These are phyloP conservation scores for Epichloe sylvatica DNA, from an alignment of 2,329 filamentous ascomycete species.

Conservation along the genomic window DNA sequence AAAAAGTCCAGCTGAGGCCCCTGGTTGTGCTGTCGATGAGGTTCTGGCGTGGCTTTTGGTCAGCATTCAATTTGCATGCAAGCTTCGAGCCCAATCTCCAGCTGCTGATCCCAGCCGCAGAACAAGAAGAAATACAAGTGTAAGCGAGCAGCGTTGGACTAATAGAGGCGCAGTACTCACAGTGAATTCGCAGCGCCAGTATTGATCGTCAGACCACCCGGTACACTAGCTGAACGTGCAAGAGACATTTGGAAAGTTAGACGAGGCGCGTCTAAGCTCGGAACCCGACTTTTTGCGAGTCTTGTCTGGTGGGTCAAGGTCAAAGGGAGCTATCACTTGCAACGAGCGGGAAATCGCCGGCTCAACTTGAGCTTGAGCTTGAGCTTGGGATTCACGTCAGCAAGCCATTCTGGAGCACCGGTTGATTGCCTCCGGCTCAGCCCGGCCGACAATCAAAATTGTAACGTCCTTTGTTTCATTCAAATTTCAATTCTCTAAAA, in stretches of 20 bases:
- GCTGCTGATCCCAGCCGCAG: neutral
- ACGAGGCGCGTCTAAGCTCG: slow-evolving; percentile 1
- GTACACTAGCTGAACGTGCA: slow-evolving; percentile 44
- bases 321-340: neutral
- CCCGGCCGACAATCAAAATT: too few species aligned
- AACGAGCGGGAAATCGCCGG: slow-evolving; percentile 17
- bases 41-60: slow-evolving; percentile 9
- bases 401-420: neutral
- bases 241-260: slow-evolving; percentile 28
- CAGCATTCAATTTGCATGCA: neutral
- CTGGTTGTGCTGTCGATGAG: slow-evolving; percentile 17
- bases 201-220: slow-evolving; percentile 49
- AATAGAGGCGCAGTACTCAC: slow-evolving; percentile 14
- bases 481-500: too few species aligned
- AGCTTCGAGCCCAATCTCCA: neutral
- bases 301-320: neutral
- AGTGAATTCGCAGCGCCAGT: slow-evolving; percentile 42
- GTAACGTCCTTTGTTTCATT: too few species aligned
- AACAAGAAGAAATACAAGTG: neutral
- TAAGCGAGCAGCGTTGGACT: too few species aligned
- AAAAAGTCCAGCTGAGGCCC: slow-evolving; percentile 24
- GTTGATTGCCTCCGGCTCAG: neutral
- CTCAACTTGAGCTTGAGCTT: slow-evolving; percentile 8
- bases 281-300: slow-evolving; percentile 3
- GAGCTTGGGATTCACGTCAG: neutral